Evolutionary conservation across 2,329 filamentous ascomycete species (phyloP).

Genomic region (Colletotrichum cordylinicola): DNA sequence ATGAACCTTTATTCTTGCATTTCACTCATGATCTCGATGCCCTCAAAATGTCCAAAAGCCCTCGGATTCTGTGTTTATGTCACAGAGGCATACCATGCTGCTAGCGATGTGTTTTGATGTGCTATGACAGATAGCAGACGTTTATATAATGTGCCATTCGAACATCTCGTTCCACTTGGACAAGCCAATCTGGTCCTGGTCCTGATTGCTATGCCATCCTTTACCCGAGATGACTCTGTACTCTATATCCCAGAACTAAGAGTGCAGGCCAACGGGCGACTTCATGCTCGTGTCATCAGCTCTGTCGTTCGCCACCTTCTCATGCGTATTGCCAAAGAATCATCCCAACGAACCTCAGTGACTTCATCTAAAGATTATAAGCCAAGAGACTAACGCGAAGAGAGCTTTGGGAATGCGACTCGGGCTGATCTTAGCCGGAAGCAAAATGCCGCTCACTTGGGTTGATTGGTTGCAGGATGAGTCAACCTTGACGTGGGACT

Average conservation of each 20-base stretch:
- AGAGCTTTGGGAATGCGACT: neutral
- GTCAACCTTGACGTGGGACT: neutral
- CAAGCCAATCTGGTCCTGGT: neutral
- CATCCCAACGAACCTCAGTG: neutral
- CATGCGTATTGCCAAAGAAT: neutral
- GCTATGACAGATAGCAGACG: neutral
- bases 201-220: neutral
- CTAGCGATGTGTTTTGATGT: neutral
- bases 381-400: neutral
- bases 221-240: neutral
- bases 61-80: neutral
- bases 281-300: neutral
- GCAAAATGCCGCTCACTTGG: too few relatives aligned
- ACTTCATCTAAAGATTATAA: neutral
- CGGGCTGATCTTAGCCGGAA: too few relatives aligned
- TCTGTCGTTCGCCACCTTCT: neutral
- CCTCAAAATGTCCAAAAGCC: neutral
- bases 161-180: neutral
- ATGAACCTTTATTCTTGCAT: neutral
- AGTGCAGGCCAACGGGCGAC: fast-evolving
- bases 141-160: neutral
- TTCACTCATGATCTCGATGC: neutral
- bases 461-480: too few relatives aligned
- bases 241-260: neutral
- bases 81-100: neutral